Evolutionary conservation across 2,329 filamentous ascomycete genomes (phyloP).

Genomic region (Claviceps spartinae): DNA sequence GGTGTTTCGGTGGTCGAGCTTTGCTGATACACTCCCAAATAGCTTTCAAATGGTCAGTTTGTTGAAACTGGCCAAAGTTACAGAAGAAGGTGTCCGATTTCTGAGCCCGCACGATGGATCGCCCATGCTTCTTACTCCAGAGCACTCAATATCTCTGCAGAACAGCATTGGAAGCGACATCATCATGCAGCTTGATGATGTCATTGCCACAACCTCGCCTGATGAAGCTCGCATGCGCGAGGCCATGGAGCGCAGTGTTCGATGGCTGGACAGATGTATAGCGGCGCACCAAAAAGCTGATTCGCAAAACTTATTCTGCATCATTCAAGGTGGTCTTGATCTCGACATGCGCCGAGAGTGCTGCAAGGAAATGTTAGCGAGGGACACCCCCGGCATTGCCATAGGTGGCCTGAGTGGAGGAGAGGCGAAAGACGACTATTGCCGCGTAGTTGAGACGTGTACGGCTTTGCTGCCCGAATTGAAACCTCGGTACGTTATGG

Average conservation of each 20-base stretch:
- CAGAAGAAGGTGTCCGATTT: constrained; percentile 90
- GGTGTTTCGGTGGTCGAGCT: too few relatives aligned
- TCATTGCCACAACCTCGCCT: constrained; percentile 89
- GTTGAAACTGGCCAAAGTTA: constrained; percentile 82
- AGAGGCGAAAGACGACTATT: constrained; percentile 88
- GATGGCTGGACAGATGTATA: constrained; percentile 94
- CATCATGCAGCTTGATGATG: constrained; percentile 98
- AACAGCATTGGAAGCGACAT: constrained; percentile 98
- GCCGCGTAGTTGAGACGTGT: constrained; percentile 76
- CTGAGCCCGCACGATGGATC: constrained; percentile 90
- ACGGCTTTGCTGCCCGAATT: constrained; percentile 72
- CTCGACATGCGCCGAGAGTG: constrained; percentile 74
- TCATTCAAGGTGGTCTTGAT: constrained; percentile 92
- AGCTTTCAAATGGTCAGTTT: constrained; percentile 99
- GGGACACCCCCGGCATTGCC: constrained; percentile 89
- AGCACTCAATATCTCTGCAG: constrained; percentile 90
- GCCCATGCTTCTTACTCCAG: constrained; percentile 92
- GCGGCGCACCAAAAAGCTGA: constrained; percentile 73
- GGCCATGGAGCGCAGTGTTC: constrained; percentile 85
- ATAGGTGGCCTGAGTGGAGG: constrained; percentile 92
- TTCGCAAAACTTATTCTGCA: constrained; percentile 90
- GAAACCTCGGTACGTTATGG: constrained; percentile 99
- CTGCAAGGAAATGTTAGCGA: constrained; percentile 71
- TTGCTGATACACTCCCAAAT: neutral
- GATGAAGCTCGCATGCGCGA: constrained; percentile 79